A percentile compares a stretch with the other conserved stretches of the same genome.
Evolutionary conservation across 192 early-diverging fungal species (phyloP).

Genomic region (Coemansia brasiliensis): DNA sequence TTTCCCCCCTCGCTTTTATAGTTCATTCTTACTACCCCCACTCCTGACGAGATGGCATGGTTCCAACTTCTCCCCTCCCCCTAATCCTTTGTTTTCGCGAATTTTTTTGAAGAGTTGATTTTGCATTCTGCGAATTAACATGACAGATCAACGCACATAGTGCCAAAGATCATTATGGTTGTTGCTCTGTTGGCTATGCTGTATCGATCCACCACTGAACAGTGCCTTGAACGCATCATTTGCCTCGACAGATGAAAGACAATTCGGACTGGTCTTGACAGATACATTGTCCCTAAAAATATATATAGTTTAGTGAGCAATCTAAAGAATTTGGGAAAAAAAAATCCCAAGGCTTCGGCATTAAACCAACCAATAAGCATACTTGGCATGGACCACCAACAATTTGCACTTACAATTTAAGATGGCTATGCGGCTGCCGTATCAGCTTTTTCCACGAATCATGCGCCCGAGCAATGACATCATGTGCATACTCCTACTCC

Average conservation of each 20-base stretch:
- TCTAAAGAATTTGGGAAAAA: too few species aligned
- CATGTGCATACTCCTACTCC: constrained; percentile 73
- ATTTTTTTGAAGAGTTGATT: too few species aligned
- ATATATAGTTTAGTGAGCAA: neutral
- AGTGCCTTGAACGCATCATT: constrained; percentile 21
- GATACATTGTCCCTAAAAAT: constrained; percentile 36
- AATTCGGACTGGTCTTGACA: constrained; percentile 26
- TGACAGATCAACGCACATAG: constrained; percentile 15
- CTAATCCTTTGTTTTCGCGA: too few species aligned
- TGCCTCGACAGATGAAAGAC: constrained; percentile 14
- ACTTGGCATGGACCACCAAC: neutral
- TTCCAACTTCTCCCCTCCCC: neutral
- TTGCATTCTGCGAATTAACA: too few species aligned
- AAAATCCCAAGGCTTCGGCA: neutral
- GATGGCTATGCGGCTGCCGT: constrained; percentile 16
- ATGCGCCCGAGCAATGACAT: constrained; percentile 82
- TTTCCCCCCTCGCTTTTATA: too few species aligned
- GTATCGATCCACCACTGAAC: constrained; percentile 10
- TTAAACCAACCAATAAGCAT: constrained; percentile 4
- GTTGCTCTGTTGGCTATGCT: neutral
- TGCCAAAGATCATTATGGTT: constrained; percentile 9
- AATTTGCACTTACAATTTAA: constrained; percentile 32
- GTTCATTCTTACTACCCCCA: too few species aligned
- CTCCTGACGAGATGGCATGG: too few species aligned
- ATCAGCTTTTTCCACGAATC: constrained; percentile 92